These are phyloP conservation scores for Cladosporium halotolerans DNA, from an alignment of 2,329 filamentous ascomycete species.

Conservation along the genomic window DNA sequence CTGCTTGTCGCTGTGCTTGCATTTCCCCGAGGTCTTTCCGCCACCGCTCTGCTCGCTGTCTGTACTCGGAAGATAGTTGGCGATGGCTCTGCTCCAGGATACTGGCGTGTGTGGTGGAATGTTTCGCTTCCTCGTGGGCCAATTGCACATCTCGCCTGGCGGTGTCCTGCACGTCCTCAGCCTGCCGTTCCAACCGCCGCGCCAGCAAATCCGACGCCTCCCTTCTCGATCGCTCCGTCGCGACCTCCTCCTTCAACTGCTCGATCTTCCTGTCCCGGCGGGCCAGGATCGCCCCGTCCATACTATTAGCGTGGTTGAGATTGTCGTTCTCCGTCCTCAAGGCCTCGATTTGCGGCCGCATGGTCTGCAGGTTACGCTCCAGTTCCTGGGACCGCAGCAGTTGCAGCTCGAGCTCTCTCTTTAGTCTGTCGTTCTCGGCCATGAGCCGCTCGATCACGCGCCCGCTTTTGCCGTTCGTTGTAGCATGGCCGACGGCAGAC, in stretches of 20 bases:
- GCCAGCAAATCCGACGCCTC: conserved; percentile 55
- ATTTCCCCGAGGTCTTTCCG: conserved; percentile 49
- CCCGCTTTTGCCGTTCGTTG: conserved; percentile 62
- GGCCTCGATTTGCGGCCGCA: conserved; percentile 66
- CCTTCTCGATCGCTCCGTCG: conserved; percentile 58
- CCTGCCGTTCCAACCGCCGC: conserved; percentile 54
- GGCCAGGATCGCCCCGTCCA: conserved; percentile 64
- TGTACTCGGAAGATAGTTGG: conserved; percentile 59
- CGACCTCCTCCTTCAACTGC: conserved; percentile 57
- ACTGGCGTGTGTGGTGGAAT: conserved; percentile 56
- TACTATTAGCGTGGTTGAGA: conserved; percentile 61
- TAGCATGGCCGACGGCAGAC: conserved; percentile 62
- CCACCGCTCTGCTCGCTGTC: conserved; percentile 41
- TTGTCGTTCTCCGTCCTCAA: conserved; percentile 63
- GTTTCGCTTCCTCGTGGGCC: conserved; percentile 37
- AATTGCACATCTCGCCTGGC: conserved; percentile 59
- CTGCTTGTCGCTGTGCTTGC: conserved; percentile 49
- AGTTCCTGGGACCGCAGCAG: conserved; percentile 57
- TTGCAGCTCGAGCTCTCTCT: conserved; percentile 53
- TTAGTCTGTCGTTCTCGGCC: conserved; percentile 71
- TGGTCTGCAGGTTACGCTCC: conserved; percentile 59
- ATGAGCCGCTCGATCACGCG: conserved; percentile 76
- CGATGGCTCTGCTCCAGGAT: conserved; percentile 67
- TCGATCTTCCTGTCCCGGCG: conserved; percentile 71
- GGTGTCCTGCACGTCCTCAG: conserved; percentile 56